These are phyloP conservation scores for Colletotrichum falcatum DNA, from an alignment of 2,329 filamentous ascomycete species.

Conservation along the genomic window DNA sequence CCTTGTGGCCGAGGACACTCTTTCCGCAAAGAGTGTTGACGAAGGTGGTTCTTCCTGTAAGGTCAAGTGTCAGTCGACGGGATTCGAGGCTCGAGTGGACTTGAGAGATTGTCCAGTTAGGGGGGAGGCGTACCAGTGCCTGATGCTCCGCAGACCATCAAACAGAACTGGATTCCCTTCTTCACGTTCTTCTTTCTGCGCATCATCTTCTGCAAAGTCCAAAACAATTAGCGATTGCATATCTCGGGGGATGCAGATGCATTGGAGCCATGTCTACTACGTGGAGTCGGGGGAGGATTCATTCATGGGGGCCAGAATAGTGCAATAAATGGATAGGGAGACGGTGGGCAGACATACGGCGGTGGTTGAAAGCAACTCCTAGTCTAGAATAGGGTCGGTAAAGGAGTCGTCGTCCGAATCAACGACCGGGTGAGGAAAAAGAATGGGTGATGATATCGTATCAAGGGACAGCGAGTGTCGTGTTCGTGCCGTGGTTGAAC, in stretches of 20 bases:
- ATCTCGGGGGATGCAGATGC: conserved; percentile 27
- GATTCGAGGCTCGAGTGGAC: conserved; percentile 11
- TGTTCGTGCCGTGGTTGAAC: conserved; percentile 35
- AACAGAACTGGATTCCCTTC: conserved; percentile 99
- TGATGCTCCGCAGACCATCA: conserved; percentile 99
- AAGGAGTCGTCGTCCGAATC: conserved; percentile 28
- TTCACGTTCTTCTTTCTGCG: conserved; percentile 99
- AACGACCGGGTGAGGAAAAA: conserved; percentile 29
- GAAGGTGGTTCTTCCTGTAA: conserved; percentile 92
- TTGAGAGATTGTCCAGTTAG: conserved; percentile 34
- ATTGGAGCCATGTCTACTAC: conserved; percentile 32
- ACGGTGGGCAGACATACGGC: conserved; percentile 37
- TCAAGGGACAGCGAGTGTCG: conserved; percentile 33
- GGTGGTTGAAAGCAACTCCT: conserved; percentile 24
- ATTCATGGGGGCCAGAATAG: conserved; percentile 22
- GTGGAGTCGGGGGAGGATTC: conserved; percentile 28
- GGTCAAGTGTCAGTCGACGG: conserved; percentile 27
- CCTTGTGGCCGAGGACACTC: conserved; percentile 90
- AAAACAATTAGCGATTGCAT: conserved; percentile 46
- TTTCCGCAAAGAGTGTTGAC: conserved; percentile 99
- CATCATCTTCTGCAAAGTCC: conserved; percentile 81
- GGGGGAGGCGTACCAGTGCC: conserved; percentile 82
- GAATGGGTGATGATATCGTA: conserved; percentile 24
- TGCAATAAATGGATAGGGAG: conserved; percentile 6
- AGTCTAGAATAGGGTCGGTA: conserved; percentile 26